Percentiles rank a stretch among this genome's conserved stretches.
These are phyloP conservation scores for Gossypium raimondii DNA, from an alignment of 345 rosid species.

Conservation along the genomic window DNA sequence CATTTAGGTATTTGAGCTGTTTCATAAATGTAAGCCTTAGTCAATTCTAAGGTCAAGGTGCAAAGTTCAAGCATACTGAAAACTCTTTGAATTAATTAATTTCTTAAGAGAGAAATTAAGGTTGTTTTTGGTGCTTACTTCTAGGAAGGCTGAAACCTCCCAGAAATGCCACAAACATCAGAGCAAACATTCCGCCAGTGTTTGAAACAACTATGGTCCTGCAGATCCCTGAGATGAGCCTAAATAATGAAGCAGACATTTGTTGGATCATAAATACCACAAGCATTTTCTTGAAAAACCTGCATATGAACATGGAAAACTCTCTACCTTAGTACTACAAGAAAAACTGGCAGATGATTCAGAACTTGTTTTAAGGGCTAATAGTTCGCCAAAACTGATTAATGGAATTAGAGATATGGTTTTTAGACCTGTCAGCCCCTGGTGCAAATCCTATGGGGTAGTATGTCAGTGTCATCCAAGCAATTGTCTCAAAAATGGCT, in stretches of 20 bases:
- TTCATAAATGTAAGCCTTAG: not conserved
- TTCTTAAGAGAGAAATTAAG: not conserved
- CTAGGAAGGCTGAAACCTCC: conserved; percentile 77
- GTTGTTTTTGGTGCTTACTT: conserved; percentile 33
- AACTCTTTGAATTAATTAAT: not conserved
- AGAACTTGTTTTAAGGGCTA: not conserved
- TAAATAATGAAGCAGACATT: conserved; percentile 66
- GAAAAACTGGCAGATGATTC: not conserved
- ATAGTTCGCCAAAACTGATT: not conserved
- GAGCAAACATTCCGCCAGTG: conserved; percentile 67
- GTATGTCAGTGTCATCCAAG: conserved; percentile 63
- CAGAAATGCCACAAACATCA: conserved; percentile 65
- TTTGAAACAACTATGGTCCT: conserved; percentile 74
- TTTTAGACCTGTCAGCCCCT: conserved; percentile 52
- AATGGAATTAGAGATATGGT: not conserved
- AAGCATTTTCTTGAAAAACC: conserved; percentile 79
- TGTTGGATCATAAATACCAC: conserved; percentile 67
- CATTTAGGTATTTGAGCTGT: conserved; percentile 72
- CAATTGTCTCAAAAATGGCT: conserved; percentile 61
- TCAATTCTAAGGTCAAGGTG: not conserved
- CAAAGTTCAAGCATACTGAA: conserved; percentile 46
- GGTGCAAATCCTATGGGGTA: conserved; percentile 74
- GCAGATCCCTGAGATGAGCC: conserved; percentile 67
- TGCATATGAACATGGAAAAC: conserved; percentile 19
- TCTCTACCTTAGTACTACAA: not conserved